Evolutionary conservation across 139 green algal species (phyloP).

Genomic region (Chlorella vulgaris): DNA sequence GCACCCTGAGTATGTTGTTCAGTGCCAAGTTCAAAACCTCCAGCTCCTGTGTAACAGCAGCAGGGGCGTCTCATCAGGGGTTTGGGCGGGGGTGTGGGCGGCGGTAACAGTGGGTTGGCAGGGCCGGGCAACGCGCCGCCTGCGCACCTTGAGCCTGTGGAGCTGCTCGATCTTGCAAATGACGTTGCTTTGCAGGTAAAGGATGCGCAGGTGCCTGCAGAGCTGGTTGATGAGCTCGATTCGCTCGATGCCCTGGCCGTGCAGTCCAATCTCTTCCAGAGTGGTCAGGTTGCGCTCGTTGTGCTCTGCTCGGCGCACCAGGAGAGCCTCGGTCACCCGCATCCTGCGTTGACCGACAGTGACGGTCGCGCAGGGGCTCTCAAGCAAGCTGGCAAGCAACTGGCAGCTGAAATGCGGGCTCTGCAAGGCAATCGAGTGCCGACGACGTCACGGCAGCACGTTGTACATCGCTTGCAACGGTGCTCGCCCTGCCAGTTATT

Average conservation of each 20-base stretch:
- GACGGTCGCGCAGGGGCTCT: too few relatives aligned
- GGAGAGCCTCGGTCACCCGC: constrained; percentile 60
- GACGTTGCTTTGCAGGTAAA: constrained; percentile 94
- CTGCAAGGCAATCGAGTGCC: too few relatives aligned
- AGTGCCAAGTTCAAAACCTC: constrained; percentile 92
- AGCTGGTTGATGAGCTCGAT: constrained; percentile 83
- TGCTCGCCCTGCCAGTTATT: too few relatives aligned
- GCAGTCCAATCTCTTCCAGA: constrained; percentile 88
- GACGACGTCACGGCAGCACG: too few relatives aligned
- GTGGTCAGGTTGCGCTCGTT: constrained; percentile 86
- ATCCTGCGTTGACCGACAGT: not conserved
- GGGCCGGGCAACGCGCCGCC: not conserved
- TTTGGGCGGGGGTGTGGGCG: not conserved
- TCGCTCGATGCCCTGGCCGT: constrained; percentile 88
- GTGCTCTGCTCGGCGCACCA: constrained; percentile 83
- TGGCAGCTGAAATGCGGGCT: too few relatives aligned
- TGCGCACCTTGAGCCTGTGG: constrained; percentile 84
- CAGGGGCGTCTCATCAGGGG: not conserved
- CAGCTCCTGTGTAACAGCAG: constrained; percentile 74
- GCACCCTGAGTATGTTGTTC: constrained; percentile 88
- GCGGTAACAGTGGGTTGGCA: too few relatives aligned
- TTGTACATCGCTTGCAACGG: too few relatives aligned
- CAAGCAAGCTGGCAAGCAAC: too few relatives aligned
- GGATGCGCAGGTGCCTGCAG: constrained; percentile 84
- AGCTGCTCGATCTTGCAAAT: constrained; percentile 90